These are phyloP conservation scores for Lachnellula hyalina DNA, from an alignment of 2,329 filamentous ascomycete species.

Conservation along the genomic window DNA sequence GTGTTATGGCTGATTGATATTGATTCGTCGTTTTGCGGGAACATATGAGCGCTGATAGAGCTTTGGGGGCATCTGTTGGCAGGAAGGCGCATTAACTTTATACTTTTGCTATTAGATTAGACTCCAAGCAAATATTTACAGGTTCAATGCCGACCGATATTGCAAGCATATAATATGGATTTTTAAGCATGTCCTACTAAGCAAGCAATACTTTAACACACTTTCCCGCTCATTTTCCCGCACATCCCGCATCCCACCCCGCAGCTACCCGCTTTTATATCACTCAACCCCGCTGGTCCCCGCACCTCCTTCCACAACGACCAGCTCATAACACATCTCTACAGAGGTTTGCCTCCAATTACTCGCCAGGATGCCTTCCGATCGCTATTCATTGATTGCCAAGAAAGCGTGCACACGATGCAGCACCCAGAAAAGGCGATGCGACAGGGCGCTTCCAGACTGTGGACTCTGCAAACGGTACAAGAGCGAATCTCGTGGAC, in stretches of 20 bases:
- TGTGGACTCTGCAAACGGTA: constrained; percentile 20
- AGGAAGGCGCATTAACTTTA: constrained; percentile 6
- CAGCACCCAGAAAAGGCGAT: constrained; percentile 18
- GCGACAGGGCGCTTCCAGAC: constrained; percentile 16
- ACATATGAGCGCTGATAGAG: constrained; percentile 3
- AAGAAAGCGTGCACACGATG: constrained; percentile 19
- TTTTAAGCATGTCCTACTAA: constrained; percentile 1
- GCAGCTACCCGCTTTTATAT: constrained; percentile 7
- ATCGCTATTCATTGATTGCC: constrained; percentile 2
- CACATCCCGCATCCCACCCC: constrained; percentile 6
- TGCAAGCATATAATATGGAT: background rate
- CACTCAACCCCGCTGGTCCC: constrained; percentile 11
- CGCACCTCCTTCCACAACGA: constrained; percentile 6
- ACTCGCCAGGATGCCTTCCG: constrained; percentile 9
- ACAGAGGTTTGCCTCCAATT: background rate
- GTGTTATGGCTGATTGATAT: background rate
- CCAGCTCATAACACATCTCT: background rate
- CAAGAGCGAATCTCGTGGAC: background rate
- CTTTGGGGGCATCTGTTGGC: constrained; percentile 5
- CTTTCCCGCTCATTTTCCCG: constrained; percentile 8
- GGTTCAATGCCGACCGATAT: background rate
- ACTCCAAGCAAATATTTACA: constrained; percentile 1
- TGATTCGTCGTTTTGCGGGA: constrained; percentile 4
- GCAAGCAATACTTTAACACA: constrained; percentile 3
- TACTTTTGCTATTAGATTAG: constrained; percentile 4